These are phyloP conservation scores for Staphylotrichum tortipilum DNA, from an alignment of 495 filamentous ascomycete species.

Conservation along the genomic window DNA sequence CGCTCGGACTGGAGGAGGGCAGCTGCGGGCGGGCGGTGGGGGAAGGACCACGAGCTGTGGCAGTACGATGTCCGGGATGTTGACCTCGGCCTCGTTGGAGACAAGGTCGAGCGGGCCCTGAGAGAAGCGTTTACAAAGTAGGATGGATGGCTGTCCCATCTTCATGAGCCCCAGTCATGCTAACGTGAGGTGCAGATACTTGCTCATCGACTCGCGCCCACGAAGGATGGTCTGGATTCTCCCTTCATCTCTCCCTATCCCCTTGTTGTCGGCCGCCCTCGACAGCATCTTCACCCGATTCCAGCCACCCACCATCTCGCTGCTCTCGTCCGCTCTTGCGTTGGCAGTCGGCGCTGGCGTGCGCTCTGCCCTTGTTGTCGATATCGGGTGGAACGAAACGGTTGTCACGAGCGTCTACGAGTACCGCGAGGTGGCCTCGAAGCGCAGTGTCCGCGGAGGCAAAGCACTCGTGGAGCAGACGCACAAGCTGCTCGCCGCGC, in stretches of 20 bases:
- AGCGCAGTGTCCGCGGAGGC: slow-evolving; percentile 64
- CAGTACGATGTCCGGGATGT: slow-evolving; percentile 58
- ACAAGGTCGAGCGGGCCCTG: slow-evolving; percentile 78
- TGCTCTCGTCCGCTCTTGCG: slow-evolving; percentile 67
- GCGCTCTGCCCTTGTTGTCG: slow-evolving; percentile 71
- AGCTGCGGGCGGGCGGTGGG: slow-evolving; percentile 50
- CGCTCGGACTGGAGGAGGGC: slow-evolving; percentile 37
- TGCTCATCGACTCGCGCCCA: slow-evolving; percentile 70
- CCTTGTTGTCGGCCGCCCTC: slow-evolving; percentile 64
- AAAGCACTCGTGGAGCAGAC: slow-evolving; percentile 60
- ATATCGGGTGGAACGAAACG: slow-evolving; percentile 88
- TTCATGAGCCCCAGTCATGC: not conserved
- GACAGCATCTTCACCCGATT: slow-evolving; percentile 71
- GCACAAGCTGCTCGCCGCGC: slow-evolving; percentile 50
- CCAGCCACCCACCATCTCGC: slow-evolving; percentile 69
- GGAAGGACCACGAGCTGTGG: slow-evolving; percentile 72
- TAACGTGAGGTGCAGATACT: slow-evolving; percentile 38
- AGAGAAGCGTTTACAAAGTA: slow-evolving; percentile 78
- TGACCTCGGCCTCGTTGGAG: slow-evolving; percentile 71
- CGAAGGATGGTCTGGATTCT: slow-evolving; percentile 62
- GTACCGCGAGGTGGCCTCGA: slow-evolving; percentile 64
- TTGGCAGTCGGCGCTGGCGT: slow-evolving; percentile 68
- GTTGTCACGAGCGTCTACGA: slow-evolving; percentile 77
- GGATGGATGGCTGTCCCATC: not conserved
- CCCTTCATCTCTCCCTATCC: slow-evolving; percentile 69